phyloP scores from a whole-genome alignment of 352 stramenopile species.

The Albugo laibachii region DNA sequence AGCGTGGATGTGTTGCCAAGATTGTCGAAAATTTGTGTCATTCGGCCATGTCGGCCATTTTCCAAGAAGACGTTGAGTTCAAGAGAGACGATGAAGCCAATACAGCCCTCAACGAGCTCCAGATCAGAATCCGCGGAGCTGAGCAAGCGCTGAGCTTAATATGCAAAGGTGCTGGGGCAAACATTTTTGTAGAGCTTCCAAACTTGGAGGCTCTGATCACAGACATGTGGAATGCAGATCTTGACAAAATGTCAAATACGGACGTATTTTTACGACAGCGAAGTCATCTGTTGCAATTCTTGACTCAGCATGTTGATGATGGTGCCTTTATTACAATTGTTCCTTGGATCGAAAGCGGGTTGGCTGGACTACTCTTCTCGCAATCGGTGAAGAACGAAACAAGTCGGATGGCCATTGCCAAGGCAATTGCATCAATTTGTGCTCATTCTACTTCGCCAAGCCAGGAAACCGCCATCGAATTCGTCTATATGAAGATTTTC shows the following conservation, averaged over 20 bases:
- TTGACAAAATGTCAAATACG: conserved; percentile 9
- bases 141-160: conserved; percentile 20
- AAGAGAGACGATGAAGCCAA: background rate
- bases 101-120: background rate
- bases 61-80: conserved; percentile 4
- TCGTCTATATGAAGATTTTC: conserved; percentile 33
- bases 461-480: conserved; percentile 19
- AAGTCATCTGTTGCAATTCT: conserved; percentile 22
- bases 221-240: conserved; percentile 14
- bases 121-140: conserved; percentile 21
- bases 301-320: conserved; percentile 15
- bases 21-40: conserved; percentile 64
- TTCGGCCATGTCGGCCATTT: conserved; percentile 24
- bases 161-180: conserved; percentile 12
- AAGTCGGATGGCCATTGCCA: conserved; percentile 16
- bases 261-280: conserved; percentile 17
- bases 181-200: conserved; percentile 16
- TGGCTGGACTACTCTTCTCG: no score
- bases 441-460: conserved; percentile 5
- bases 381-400: conserved; percentile 2
- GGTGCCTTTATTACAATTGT: conserved; percentile 9
- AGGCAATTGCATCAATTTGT: conserved; percentile 27
- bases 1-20: conserved; percentile 58
- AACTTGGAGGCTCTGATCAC: conserved; percentile 16
- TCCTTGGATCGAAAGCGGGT: conserved; percentile 2